These are phyloP conservation scores for Fusarium multiceps DNA, from an alignment of 2,329 filamentous ascomycete genomes.

Conservation along the genomic window DNA sequence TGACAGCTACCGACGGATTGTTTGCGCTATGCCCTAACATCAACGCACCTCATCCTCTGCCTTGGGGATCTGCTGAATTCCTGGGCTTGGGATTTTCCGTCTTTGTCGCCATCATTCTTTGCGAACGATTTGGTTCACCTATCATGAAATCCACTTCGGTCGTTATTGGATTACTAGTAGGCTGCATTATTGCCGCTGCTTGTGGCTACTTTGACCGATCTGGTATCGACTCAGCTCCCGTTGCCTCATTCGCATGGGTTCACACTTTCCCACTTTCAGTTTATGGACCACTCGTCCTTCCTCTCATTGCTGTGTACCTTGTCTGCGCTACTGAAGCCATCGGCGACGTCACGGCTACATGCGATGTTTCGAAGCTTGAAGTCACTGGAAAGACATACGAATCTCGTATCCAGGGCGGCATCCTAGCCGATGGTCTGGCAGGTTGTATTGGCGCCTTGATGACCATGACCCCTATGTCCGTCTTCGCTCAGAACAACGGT, in stretches of 20 bases:
- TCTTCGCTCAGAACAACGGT: conserved; percentile 87
- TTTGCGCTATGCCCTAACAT: conserved; percentile 75
- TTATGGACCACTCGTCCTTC: conserved; percentile 79
- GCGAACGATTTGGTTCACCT: conserved; percentile 82
- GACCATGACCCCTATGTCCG: conserved; percentile 83
- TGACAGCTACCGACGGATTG: conserved; percentile 61
- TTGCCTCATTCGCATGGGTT: conserved; percentile 81
- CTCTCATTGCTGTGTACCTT: conserved; percentile 75
- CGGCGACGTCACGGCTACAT: conserved; percentile 83
- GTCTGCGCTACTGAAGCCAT: conserved; percentile 84
- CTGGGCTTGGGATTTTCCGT: conserved; percentile 83
- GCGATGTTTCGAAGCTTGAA: conserved; percentile 81
- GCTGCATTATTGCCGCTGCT: conserved; percentile 82
- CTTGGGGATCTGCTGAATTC: conserved; percentile 83
- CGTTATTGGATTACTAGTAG: conserved; percentile 77
- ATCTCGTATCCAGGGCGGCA: conserved; percentile 80
- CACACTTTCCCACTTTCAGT: conserved; percentile 78
- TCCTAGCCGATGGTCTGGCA: conserved; percentile 81
- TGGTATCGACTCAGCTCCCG: conserved; percentile 77
- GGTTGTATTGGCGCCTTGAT: conserved; percentile 79
- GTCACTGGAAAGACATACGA: conserved; percentile 79
- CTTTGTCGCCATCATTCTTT: conserved; percentile 81
- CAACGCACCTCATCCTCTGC: conserved; percentile 75
- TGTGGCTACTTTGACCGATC: conserved; percentile 81
- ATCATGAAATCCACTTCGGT: conserved; percentile 87